Evolutionary conservation across 441 rosid genomes (phyloP).

Genomic region (Croton laevigatus): DNA sequence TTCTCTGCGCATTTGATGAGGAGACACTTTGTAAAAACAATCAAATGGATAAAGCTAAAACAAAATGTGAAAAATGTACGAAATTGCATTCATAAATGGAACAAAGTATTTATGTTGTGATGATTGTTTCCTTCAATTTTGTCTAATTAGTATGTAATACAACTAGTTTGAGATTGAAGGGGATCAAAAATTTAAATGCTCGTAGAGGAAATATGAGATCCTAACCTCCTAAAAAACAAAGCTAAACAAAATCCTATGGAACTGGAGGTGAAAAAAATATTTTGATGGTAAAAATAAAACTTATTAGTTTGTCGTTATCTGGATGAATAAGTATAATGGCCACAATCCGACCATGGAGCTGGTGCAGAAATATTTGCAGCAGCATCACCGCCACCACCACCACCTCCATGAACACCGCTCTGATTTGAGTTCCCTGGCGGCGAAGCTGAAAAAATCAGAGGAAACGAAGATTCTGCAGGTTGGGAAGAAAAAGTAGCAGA

Average conservation of each 20-base stretch:
- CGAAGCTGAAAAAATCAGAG: slow-evolving; percentile 11
- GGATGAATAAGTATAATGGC: slow-evolving; percentile 23
- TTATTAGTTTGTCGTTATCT: neutral
- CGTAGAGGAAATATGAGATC: neutral
- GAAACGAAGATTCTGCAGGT: slow-evolving; percentile 25
- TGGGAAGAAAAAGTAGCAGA: slow-evolving; percentile 20
- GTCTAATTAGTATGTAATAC: no score
- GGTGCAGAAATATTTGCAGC: no score
- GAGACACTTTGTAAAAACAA: no score
- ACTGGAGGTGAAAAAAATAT: neutral
- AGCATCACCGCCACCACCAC: slow-evolving; percentile 22
- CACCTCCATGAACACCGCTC: slow-evolving; percentile 23
- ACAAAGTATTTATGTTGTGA: no score
- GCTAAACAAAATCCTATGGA: neutral
- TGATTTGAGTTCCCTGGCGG: slow-evolving; percentile 25
- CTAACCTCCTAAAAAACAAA: neutral
- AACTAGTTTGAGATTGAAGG: no score
- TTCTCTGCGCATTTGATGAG: no score
- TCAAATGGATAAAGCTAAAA: no score
- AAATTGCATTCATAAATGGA: no score
- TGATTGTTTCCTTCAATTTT: no score
- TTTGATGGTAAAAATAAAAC: neutral
- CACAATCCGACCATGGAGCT: slow-evolving; percentile 31
- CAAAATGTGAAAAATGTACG: no score
- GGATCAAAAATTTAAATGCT: no score